Evolutionary conservation across 1,284 basidiomycete species (phyloP), one percentile per base, ranked within the genome.

Genomic region (Sporisorium scitamineum): DNA sequence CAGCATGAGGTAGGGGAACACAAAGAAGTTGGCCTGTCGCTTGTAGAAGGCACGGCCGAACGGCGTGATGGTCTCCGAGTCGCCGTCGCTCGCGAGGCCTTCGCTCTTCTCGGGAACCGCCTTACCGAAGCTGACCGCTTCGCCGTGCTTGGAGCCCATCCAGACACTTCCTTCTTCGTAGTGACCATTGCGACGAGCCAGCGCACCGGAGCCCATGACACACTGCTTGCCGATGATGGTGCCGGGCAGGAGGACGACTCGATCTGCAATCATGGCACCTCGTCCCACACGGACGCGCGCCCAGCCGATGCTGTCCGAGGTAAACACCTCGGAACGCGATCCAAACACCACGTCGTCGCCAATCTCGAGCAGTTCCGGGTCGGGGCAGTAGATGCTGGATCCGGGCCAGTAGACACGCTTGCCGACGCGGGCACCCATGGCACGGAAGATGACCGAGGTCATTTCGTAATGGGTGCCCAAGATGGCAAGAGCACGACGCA

Each of bases 351-450:
- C 83, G 41, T 85, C 84, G 68, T 85, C 84, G 39, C 84, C 84
- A 24, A 85, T 79, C 69, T 85, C 84, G 51, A 85, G 70, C 72
- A 85, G 70, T 65, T 85, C 84, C 5, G 84, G 84, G 64, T 85
- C 84, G 24, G 84, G 83, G 58, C 84, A 85, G 70, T 84, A 80
- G 62, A 85, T 84, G 59, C 82, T 84, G 18, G 81, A 83, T 11
- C 84, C 84, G 5, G 84, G 84, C 84, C 84, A 85, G 74, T 85
- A 85, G 57, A 85, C 84, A 16, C 84, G 82, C 64, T 80, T 82
- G 54, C 84, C 84, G 32, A 85, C 81, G 29, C 79, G 78, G 22
- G 84, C 83, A 31, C 84, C 84, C 84, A 85, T 84, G 9, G 82
- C 81, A 61, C 84, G 81, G 73, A 80, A 85, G 48, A 85, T 73